Evolutionary conservation across 2,329 filamentous ascomycete genomes (phyloP).

Genomic region (Thermoascus crustaceus): DNA sequence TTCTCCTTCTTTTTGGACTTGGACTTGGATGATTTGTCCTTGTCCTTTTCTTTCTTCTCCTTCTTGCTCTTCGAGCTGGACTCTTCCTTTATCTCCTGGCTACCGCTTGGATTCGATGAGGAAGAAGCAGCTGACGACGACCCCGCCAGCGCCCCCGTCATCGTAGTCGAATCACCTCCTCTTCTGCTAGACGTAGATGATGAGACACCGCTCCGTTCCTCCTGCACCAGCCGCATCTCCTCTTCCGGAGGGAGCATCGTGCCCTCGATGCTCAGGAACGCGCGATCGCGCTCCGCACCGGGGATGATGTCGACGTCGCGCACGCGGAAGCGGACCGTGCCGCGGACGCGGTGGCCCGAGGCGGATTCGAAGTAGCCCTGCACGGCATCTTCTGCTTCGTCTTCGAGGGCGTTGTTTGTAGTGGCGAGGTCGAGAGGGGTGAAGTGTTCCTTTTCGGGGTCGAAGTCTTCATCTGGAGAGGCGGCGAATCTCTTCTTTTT

Average conservation of each 20-base stretch:
- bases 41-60: constrained; percentile 8
- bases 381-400: constrained; percentile 37
- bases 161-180: constrained; percentile 13
- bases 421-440: constrained; percentile 27
- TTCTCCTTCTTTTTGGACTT: constrained; percentile 19
- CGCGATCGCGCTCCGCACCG: constrained; percentile 61
- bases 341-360: constrained; percentile 59
- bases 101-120: background rate
- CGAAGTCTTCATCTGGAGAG: constrained; percentile 21
- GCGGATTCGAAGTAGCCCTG: constrained; percentile 70
- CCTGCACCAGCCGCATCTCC: constrained; percentile 52
- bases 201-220: constrained; percentile 40
- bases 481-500: constrained; percentile 11
- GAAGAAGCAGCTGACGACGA: constrained; percentile 6
- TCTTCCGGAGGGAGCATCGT: constrained; percentile 67
- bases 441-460: constrained; percentile 33
- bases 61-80: constrained; percentile 1
- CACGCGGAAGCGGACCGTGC: constrained; percentile 67
- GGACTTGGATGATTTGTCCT: constrained; percentile 13
- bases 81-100: constrained; percentile 6
- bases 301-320: constrained; percentile 69
- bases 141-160: constrained; percentile 17
- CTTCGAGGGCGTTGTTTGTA: constrained; percentile 18
- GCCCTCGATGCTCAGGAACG: constrained; percentile 77
- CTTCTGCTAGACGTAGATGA: no score